These are phyloP conservation scores for Corylus avellana DNA, from an alignment of 306 rosid species.

Conservation along the genomic window DNA sequence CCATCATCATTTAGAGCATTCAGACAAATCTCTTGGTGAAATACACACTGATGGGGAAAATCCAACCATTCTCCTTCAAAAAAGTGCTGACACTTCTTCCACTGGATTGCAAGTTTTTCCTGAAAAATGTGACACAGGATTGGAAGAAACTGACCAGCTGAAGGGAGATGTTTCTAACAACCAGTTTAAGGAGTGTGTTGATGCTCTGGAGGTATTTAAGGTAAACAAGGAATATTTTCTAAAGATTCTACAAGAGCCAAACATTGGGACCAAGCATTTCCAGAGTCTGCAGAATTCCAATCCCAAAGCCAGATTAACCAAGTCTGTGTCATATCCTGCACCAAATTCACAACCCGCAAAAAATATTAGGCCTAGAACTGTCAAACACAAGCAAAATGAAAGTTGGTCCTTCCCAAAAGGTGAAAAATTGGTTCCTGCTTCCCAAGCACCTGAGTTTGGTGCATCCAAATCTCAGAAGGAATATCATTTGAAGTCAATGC, in stretches of 20 bases:
- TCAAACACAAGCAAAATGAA: slow-evolving; percentile 74
- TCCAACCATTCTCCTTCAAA: background rate
- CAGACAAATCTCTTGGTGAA: slow-evolving; percentile 22
- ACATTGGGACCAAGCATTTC: slow-evolving; percentile 26
- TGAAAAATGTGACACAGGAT: slow-evolving; percentile 30
- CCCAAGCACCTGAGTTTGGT: slow-evolving; percentile 32
- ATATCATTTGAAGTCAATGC: slow-evolving; percentile 22
- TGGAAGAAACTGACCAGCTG: slow-evolving; percentile 32
- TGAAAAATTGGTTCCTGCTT: slow-evolving; percentile 33
- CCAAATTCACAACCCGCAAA: slow-evolving; percentile 36
- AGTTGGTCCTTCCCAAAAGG: slow-evolving; percentile 49
- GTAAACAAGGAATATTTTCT: slow-evolving; percentile 65
- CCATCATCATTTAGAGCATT: slow-evolving; percentile 37
- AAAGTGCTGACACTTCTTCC: background rate
- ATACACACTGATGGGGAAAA: background rate
- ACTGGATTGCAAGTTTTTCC: background rate
- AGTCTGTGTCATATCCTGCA: slow-evolving; percentile 77
- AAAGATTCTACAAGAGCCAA: slow-evolving; percentile 53
- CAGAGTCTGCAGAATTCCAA: slow-evolving; percentile 39
- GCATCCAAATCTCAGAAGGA: slow-evolving; percentile 39
- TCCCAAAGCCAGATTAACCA: slow-evolving; percentile 49
- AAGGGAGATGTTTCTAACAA: slow-evolving; percentile 29
- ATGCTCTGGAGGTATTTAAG: slow-evolving; percentile 53
- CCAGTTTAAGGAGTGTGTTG: slow-evolving; percentile 40
- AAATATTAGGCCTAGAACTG: slow-evolving; percentile 45